A percentile compares a stretch with the other conserved stretches of the same genome.
Conservation (phyloP, 768 basidiomycete species). For the Boletus patriciae region DNA sequence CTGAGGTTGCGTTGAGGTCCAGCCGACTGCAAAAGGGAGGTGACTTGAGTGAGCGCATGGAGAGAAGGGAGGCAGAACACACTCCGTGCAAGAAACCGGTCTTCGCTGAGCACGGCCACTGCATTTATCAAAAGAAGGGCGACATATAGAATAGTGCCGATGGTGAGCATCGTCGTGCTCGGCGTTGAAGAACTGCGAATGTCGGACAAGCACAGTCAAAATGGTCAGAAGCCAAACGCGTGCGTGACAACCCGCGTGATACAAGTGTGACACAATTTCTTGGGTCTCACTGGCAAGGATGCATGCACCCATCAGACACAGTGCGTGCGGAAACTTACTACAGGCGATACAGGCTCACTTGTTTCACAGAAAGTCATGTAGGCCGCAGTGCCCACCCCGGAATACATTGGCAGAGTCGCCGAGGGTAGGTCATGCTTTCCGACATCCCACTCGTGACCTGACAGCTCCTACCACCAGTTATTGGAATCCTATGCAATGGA, state of each 20-base stretch:
- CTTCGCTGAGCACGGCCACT: constrained; percentile 93
- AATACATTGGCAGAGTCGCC: constrained; percentile 39
- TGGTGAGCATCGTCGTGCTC: constrained; percentile 46
- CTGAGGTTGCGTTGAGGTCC: constrained; percentile 71
- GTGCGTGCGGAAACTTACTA: constrained; percentile 17
- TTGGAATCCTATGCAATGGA: constrained; percentile 61
- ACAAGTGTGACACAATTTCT: constrained; percentile 16
- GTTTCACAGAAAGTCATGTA: constrained; percentile 13
- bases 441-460: background rate
- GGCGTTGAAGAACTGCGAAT: constrained; percentile 5
- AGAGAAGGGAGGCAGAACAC: constrained; percentile 33
- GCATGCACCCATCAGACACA: constrained; percentile 28
- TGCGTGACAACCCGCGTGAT: constrained; percentile 23
- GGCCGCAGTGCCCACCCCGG: constrained; percentile 17
- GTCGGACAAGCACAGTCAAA: background rate
- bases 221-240: background rate
- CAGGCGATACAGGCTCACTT: background rate
- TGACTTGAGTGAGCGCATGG: constrained; percentile 16
- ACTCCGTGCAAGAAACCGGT: constrained; percentile 94
- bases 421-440: constrained; percentile 41
- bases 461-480: constrained; percentile 39
- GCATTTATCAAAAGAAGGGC: constrained; percentile 89
- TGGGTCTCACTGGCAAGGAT: constrained; percentile 18
- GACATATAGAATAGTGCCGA: constrained; percentile 82
- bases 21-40: constrained; percentile 65